phyloP scores from a whole-genome alignment of 179 eudicot species.

The Drosera spatulata region DNA sequence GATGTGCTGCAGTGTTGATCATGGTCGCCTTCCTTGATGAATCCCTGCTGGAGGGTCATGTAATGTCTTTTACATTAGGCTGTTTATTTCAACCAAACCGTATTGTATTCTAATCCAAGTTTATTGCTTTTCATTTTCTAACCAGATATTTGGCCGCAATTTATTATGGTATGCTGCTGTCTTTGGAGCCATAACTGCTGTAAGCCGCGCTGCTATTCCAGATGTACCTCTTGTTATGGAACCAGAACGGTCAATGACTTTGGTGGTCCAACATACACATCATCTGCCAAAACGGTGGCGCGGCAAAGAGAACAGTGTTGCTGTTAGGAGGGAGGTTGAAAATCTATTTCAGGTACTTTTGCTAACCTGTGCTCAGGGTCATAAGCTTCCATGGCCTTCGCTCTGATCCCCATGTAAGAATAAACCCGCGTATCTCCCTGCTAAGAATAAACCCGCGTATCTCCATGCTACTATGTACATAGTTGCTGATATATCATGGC shows the following conservation, averaged over 20 bases:
- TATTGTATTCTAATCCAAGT: not conserved
- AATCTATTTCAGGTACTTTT: slow-evolving; percentile 74
- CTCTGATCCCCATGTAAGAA: too few relatives aligned
- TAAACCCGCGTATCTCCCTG: too few relatives aligned
- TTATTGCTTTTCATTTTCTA: not conserved
- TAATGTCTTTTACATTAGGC: slow-evolving; percentile 23
- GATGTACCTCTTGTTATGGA: slow-evolving; percentile 84
- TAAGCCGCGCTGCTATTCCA: slow-evolving; percentile 73
- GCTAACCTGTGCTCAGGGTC: not conserved
- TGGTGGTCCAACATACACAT: slow-evolving; percentile 79
- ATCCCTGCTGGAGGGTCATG: slow-evolving; percentile 98
- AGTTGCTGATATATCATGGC: too few relatives aligned
- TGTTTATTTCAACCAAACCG: not conserved
- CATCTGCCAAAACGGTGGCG: slow-evolving; percentile 98
- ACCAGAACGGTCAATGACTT: slow-evolving; percentile 78
- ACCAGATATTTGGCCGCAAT: slow-evolving; percentile 87
- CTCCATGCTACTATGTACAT: too few relatives aligned
- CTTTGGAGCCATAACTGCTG: slow-evolving; percentile 86
- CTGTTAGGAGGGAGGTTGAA: slow-evolving; percentile 68
- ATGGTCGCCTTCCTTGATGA: slow-evolving; percentile 55
- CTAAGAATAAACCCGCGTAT: too few relatives aligned
- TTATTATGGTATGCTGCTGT: slow-evolving; percentile 97
- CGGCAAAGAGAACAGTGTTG: slow-evolving; percentile 69
- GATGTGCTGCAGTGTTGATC: too few relatives aligned
- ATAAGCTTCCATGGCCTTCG: too few relatives aligned